Conservation (phyloP, 805 yeast genomes). For the Cyberlindnera maritima region DNA sequence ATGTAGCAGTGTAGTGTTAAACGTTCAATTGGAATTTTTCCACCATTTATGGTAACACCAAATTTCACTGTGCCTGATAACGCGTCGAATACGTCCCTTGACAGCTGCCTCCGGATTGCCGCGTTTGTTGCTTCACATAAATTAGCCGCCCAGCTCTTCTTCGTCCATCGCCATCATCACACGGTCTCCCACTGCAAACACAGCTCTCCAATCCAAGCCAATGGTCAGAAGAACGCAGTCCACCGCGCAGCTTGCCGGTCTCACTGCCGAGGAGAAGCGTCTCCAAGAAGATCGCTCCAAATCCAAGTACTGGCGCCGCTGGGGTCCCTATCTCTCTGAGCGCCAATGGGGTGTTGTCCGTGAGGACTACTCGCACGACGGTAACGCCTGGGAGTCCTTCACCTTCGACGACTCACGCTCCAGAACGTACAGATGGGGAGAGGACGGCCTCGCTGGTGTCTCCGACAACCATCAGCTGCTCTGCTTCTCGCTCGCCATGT, state of each 20-base stretch:
- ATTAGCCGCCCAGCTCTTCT: slow-evolving; percentile 1
- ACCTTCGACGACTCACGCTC: slow-evolving; percentile 82
- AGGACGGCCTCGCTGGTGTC: slow-evolving; percentile 90
- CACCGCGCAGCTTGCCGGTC: slow-evolving; percentile 27
- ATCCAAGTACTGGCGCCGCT: slow-evolving; percentile 68
- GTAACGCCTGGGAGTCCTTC: slow-evolving; percentile 89
- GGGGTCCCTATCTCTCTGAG: slow-evolving; percentile 92
- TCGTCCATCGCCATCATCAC: not conserved
- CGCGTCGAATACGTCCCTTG: too few species aligned
- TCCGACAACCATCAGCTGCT: slow-evolving; percentile 78
- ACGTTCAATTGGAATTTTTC: too few species aligned
- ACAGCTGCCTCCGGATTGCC: not conserved
- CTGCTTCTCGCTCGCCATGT: slow-evolving; percentile 77
- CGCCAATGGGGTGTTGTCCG: slow-evolving; percentile 80
- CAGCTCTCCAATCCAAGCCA: not conserved
- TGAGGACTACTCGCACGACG: slow-evolving; percentile 82
- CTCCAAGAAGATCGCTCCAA: slow-evolving; percentile 32
- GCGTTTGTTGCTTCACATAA: not conserved
- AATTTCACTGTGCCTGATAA: not conserved
- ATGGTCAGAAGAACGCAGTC: slow-evolving; percentile 24
- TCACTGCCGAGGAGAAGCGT: slow-evolving; percentile 35
- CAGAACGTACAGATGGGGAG: slow-evolving; percentile 91
- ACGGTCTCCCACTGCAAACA: not conserved
- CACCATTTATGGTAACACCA: too few species aligned
- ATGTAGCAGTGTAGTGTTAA: too few species aligned